These are phyloP conservation scores for Boletus barrowsii DNA, from an alignment of 768 basidiomycete genomes.

Conservation along the genomic window DNA sequence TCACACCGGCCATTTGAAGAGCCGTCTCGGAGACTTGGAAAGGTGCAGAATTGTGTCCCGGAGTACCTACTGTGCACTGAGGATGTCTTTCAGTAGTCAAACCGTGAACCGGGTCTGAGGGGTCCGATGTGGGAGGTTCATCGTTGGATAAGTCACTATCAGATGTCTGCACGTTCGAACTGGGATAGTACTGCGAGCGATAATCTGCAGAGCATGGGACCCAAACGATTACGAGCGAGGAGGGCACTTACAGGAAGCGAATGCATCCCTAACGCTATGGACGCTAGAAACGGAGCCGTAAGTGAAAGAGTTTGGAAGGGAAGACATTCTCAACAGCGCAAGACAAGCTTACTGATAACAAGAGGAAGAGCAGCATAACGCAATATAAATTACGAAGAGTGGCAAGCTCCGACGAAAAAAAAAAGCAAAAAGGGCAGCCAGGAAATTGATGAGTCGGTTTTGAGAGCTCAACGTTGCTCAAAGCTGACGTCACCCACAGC, in stretches of 20 bases:
- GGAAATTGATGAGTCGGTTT: background rate
- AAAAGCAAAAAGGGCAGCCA: background rate
- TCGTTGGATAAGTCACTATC: conserved; percentile 43
- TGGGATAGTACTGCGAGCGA: conserved; percentile 64
- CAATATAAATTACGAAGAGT: background rate
- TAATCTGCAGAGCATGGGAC: conserved; percentile 45
- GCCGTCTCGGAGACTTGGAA: conserved; percentile 17
- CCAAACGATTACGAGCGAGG: background rate
- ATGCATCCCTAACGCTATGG: conserved; percentile 50
- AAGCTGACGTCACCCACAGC: too few species aligned
- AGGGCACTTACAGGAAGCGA: conserved; percentile 53
- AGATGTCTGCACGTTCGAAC: conserved; percentile 52
- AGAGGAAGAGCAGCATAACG: background rate
- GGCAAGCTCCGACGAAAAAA: conserved; percentile 4
- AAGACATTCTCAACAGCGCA: conserved; percentile 38
- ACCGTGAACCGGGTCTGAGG: background rate
- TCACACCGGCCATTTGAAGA: conserved; percentile 20
- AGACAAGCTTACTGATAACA: background rate
- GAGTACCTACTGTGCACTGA: background rate
- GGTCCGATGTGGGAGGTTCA: conserved; percentile 4
- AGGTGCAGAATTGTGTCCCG: background rate
- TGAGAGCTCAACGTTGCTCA: too few species aligned
- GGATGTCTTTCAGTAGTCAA: conserved; percentile 8
- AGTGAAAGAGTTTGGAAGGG: conserved; percentile 42
- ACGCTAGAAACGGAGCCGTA: conserved; percentile 49